These are phyloP conservation scores for Ogataea populi-albae DNA, from an alignment of 805 yeast species.

Conservation along the genomic window DNA sequence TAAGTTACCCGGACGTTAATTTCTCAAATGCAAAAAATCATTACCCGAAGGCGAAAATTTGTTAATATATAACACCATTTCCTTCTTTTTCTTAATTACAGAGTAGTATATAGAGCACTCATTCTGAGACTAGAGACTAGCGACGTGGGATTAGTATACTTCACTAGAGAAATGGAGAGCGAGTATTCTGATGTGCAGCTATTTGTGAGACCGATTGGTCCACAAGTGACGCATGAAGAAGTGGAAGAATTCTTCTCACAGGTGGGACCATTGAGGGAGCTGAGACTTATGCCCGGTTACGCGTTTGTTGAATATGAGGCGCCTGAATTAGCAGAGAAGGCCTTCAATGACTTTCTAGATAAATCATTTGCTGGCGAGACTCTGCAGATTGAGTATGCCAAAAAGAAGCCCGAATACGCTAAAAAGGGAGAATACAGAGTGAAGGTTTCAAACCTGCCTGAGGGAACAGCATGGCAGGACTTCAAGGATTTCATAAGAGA, in stretches of 20 bases:
- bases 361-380: slow-evolving; percentile 49
- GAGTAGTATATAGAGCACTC: slow-evolving; percentile 3
- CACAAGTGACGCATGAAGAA: slow-evolving; percentile 43
- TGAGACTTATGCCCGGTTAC: slow-evolving; percentile 73
- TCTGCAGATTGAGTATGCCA: slow-evolving; percentile 53
- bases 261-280: slow-evolving; percentile 65
- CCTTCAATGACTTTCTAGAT: slow-evolving; percentile 45
- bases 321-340: slow-evolving; percentile 50
- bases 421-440: slow-evolving; percentile 75
- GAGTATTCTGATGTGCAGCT: slow-evolving; percentile 37
- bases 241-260: slow-evolving; percentile 66
- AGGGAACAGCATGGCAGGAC: slow-evolving; percentile 82
- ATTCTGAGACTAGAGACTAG: slow-evolving; percentile 3
- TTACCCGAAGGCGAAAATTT: no score
- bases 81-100: no score
- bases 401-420: slow-evolving; percentile 47
- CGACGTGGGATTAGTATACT: neutral
- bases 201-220: slow-evolving; percentile 38
- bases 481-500: slow-evolving; percentile 87
- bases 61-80: no score
- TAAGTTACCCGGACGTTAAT: no score
- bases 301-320: slow-evolving; percentile 86
- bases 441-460: slow-evolving; percentile 66
- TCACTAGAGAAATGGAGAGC: slow-evolving; percentile 12
- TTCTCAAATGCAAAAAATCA: no score